Evolutionary conservation across 768 basidiomycete species (phyloP), one percentile per base, ranked within the genome.

Genomic region (Lactarius tabidus): DNA sequence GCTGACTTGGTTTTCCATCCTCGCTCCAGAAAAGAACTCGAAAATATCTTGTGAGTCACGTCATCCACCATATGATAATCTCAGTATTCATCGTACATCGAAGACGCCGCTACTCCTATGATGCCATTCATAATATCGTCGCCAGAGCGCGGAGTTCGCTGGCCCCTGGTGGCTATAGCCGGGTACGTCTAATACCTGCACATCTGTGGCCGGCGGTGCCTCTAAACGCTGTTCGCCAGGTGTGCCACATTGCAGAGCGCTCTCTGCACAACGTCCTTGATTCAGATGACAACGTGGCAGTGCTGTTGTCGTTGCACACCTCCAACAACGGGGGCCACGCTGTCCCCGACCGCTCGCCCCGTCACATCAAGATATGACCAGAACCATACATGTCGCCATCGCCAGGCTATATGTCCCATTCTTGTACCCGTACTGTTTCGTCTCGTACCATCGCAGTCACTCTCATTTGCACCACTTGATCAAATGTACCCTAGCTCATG

Each of bases 111-210:
- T 92, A 92, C 71, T 83, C 88, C 0, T 85, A 89, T 70, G 90
- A 92, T 67, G 84, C 86, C 14, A 90, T 93, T 61, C 91, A 93
- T 74, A 93, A 92, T 71, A 83, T 84, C 10, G 90, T 93, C 71
- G 79, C 91, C 20, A 82, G 81, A 64, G 86, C 88, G 70, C 86
- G 86, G 53, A 83, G 85, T 23, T 77, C 84, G 20, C 77, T 91
- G 18, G 81, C 85, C 66, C 79, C 82, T 1, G 85, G 83, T 17
- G 83, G 84, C 38, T 85, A 85, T 67, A 79, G 79, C 62, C 77
- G 82, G 70, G 83, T 85, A 71, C 68, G 83, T 63, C n/a, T 51
- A 35, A 12, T 26, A 9, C 39, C 4, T 48, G 2, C 6, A 29
- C 20, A 38, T 59, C 48, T 17, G 6, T 10, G 48, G 14, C 6